Evolutionary conservation across 164 flowering plant species (phyloP).

Genomic region (Vitis amurensis): DNA sequence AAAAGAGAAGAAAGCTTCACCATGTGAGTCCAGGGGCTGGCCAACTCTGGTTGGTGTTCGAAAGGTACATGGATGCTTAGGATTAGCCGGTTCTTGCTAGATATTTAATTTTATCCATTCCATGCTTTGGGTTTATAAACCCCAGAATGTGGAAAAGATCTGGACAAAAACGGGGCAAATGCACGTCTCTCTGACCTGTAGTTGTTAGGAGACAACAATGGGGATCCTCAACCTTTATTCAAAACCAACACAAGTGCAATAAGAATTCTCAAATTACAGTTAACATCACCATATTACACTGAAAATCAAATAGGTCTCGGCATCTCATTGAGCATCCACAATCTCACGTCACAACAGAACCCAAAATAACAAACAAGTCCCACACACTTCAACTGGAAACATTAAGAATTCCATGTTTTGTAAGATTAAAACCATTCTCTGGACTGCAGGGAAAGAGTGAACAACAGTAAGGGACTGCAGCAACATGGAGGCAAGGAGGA

Average conservation of each 20-base stretch:
- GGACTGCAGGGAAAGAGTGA: slow-evolving; percentile 8
- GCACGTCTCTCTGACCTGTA: background rate
- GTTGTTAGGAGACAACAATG: background rate
- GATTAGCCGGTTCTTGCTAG: too few species aligned
- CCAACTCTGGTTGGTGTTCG: too few species aligned
- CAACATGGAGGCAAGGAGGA: slow-evolving; percentile 5
- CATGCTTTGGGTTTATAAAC: too few species aligned
- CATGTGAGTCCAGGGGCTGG: too few species aligned
- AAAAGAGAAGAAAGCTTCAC: too few species aligned
- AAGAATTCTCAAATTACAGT: slow-evolving; percentile 7
- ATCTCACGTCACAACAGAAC: slow-evolving; percentile 14
- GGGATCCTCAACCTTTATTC: slow-evolving; percentile 4
- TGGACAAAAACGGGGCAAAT: too few species aligned
- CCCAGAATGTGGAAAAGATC: too few species aligned
- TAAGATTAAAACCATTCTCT: slow-evolving; percentile 10
- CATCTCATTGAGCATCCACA: slow-evolving; percentile 19
- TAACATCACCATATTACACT: slow-evolving; percentile 3
- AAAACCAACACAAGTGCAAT: background rate
- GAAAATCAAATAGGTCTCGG: slow-evolving; percentile 16
- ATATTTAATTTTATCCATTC: too few species aligned
- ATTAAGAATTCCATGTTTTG: slow-evolving; percentile 9
- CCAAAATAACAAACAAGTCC: slow-evolving; percentile 3
- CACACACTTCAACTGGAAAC: slow-evolving; percentile 21
- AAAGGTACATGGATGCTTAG: too few species aligned
- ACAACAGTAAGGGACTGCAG: background rate